Evolutionary conservation across 2,329 filamentous ascomycete species (phyloP), one percentile per base, ranked within the genome.

Genomic region (Fusarium liriodendri): DNA sequence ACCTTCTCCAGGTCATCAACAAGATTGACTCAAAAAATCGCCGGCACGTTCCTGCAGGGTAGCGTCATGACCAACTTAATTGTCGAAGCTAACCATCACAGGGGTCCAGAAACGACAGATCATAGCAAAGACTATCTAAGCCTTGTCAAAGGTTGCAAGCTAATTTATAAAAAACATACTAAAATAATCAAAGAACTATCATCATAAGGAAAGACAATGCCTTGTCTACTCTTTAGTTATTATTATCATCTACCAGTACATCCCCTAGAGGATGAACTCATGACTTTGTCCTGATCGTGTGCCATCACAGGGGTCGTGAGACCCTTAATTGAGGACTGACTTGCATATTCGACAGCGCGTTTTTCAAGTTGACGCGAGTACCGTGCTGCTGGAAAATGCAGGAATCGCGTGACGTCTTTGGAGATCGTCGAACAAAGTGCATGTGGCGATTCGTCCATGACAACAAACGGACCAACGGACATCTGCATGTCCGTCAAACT

Each of bases 21-120:
- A 38, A 37, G 29, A n/a, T 52, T 61, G 25, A 55, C 59, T 54
- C n/a, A 35, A 13, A 27, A 32, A 62, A 35, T 33, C 52, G 35
- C 37, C 38, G 59, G 29, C 20, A 45, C 37, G 62, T 66, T 40
- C 52, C 69, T 75, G 65, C 55, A 72, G 59, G 47, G 61, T 73
- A 75, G 72, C 72, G 69, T 75, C 69, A 73, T 67, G 62, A 13
- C 35, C 67, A 74, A 74, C 72, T 72, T 29, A 69, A 69, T 59
- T 27, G 59, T 20, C 62, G 45, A 70, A 69, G 61, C 62, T 67
- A 70, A 63, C 60, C 9, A 10, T 10, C 40, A 45, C 20, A 45
- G 42, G 42, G 42, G 42, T 45, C 42, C 14, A 45, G 42, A 45
- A 45, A 45, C 42, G 20, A 45, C 42, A 45, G 20, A 45, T 45